Percentiles rank a stretch among this genome's conserved stretches.
phyloP scores from a whole-genome alignment of 805 yeast genomes.

The Kuraishia piskuri region DNA sequence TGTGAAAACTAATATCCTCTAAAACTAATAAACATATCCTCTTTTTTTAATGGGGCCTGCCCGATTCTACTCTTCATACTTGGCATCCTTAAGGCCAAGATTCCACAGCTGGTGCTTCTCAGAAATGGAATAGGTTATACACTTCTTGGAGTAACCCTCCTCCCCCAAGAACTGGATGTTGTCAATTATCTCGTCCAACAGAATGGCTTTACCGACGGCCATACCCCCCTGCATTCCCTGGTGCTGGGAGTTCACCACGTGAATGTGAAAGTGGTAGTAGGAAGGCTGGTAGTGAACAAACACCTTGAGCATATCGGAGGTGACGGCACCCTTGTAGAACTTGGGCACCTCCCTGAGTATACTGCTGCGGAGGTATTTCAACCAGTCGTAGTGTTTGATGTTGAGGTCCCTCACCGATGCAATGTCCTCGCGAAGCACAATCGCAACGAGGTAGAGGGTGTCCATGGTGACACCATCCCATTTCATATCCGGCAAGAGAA shows the following conservation, averaged over 20 bases:
- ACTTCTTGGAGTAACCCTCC: slow-evolving; percentile 49
- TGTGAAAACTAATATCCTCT: too few relatives aligned
- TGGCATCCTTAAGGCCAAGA: slow-evolving; percentile 11
- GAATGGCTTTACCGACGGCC: slow-evolving; percentile 69
- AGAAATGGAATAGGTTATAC: slow-evolving; percentile 59
- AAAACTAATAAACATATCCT: too few relatives aligned
- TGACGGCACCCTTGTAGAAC: slow-evolving; percentile 34
- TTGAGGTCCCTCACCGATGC: slow-evolving; percentile 71
- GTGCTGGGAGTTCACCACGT: slow-evolving; percentile 68
- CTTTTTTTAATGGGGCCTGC: too few relatives aligned
- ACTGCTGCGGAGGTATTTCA: slow-evolving; percentile 35
- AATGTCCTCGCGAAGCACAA: slow-evolving; percentile 62
- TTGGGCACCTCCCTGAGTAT: slow-evolving; percentile 39
- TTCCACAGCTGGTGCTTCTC: slow-evolving; percentile 75
- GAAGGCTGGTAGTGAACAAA: slow-evolving; percentile 95
- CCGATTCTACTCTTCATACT: background rate
- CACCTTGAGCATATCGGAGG: slow-evolving; percentile 52
- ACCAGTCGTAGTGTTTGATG: slow-evolving; percentile 46
- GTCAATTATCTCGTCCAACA: slow-evolving; percentile 77
- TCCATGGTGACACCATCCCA: slow-evolving; percentile 79
- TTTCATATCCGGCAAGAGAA: slow-evolving; percentile 89
- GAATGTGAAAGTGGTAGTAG: slow-evolving; percentile 92
- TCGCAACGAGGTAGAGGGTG: slow-evolving; percentile 68
- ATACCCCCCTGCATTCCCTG: slow-evolving; percentile 63
- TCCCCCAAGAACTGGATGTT: slow-evolving; percentile 44